Evolutionary conservation across 768 basidiomycete genomes (phyloP).

Genomic region (Russula sp.): DNA sequence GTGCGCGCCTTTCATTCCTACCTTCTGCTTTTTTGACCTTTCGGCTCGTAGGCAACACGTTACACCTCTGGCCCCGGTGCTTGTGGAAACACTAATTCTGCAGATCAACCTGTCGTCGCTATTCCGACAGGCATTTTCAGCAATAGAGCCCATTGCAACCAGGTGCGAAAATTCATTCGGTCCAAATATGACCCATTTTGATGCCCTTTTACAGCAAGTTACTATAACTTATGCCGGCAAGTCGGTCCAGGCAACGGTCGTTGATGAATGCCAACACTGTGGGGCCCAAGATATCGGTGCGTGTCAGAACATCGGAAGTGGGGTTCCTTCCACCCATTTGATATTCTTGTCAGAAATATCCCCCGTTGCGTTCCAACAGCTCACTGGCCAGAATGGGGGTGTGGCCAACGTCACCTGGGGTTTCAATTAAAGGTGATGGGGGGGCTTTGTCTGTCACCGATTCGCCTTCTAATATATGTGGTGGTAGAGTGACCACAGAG

Average conservation of each 20-base stretch:
- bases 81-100: no score
- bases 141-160: not conserved
- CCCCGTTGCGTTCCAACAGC: conserved; percentile 7
- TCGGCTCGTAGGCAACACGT: conserved; percentile 22
- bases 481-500: no score
- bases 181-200: not conserved
- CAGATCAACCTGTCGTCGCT: no score
- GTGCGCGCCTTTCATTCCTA: conserved; percentile 41
- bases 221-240: conserved; percentile 8
- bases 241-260: conserved; percentile 14
- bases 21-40: conserved; percentile 14
- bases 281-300: conserved; percentile 23
- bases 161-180: conserved; percentile 12
- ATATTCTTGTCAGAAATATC: conserved; percentile 25
- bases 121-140: not conserved
- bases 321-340: not conserved
- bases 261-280: conserved; percentile 25
- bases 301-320: not conserved
- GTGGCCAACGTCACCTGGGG: conserved; percentile 12
- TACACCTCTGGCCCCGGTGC: conserved; percentile 21
- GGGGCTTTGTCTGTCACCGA: not conserved
- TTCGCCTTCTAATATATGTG: not conserved
- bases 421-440: not conserved
- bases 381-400: conserved; percentile 10
- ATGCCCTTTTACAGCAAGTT: conserved; percentile 15